These are phyloP conservation scores for Suhomyces chickasaworum DNA, from an alignment of 1,139 yeast genomes.

Conservation along the genomic window DNA sequence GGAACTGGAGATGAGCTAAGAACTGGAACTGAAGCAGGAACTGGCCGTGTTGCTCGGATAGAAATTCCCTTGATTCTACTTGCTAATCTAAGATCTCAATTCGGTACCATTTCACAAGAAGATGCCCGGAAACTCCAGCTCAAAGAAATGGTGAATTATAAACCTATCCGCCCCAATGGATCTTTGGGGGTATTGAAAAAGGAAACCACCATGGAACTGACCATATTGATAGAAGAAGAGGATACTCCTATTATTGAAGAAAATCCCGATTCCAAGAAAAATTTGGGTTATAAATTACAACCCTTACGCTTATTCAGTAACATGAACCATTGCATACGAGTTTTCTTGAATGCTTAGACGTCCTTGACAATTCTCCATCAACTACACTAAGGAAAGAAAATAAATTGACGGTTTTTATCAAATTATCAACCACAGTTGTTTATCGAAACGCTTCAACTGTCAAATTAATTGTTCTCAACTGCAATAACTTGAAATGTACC, in stretches of 20 bases:
- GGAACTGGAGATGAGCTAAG: neutral
- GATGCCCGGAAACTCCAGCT: conserved; percentile 8
- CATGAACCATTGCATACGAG: conserved; percentile 15
- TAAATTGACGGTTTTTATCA: no score
- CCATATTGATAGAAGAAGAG: conserved; percentile 13
- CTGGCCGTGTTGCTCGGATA: conserved; percentile 5
- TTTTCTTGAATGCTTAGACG: conserved; percentile 14
- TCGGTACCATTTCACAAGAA: conserved; percentile 3
- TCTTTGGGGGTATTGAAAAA: conserved; percentile 10
- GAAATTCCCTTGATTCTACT: conserved; percentile 11
- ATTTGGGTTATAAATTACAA: conserved; percentile 14
- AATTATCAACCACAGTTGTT: no score
- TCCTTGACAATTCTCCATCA: no score
- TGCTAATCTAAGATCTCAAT: conserved; percentile 6
- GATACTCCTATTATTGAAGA: conserved; percentile 7
- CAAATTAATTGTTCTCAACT: no score
- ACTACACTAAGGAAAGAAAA: no score
- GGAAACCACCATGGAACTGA: conserved; percentile 13
- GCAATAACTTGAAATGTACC: no score
- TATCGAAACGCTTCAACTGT: no score
- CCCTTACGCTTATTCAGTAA: conserved; percentile 15
- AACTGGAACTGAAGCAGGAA: neutral
- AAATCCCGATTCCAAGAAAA: conserved; percentile 13
- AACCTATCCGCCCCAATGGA: conserved; percentile 10
- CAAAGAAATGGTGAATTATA: conserved; percentile 7